phyloP scores from a whole-genome alignment of 2,329 filamentous ascomycete species.

The Colletotrichum neosansevieriae region DNA sequence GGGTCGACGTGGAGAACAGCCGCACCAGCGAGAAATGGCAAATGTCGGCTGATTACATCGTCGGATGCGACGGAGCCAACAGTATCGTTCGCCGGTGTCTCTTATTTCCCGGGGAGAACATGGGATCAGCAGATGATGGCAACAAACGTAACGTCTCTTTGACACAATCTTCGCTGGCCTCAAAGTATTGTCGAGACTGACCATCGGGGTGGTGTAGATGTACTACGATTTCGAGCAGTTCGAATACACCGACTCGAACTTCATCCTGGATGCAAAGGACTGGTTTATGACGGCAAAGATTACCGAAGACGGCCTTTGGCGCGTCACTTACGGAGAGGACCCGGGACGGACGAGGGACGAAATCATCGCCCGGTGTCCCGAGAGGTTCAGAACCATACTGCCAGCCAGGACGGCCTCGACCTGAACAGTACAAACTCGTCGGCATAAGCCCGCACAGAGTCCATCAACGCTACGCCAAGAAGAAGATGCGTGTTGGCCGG shows the following conservation, averaged over 20 bases:
- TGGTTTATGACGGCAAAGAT: slow-evolving; percentile 72
- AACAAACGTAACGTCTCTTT: slow-evolving; percentile 61
- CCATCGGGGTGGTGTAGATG: neutral
- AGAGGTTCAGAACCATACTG: slow-evolving; percentile 67
- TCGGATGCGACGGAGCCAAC: slow-evolving; percentile 70
- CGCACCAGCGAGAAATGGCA: slow-evolving; percentile 48
- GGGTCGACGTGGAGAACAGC: slow-evolving; percentile 55
- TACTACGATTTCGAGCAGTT: slow-evolving; percentile 69
- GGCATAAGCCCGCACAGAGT: slow-evolving; percentile 71
- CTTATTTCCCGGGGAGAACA: slow-evolving; percentile 70
- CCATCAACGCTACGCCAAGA: slow-evolving; percentile 69
- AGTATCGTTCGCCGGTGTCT: slow-evolving; percentile 60
- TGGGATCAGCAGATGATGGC: slow-evolving; percentile 71
- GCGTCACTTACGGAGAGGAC: slow-evolving; percentile 72
- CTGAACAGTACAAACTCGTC: slow-evolving; percentile 66
- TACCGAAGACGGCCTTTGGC: slow-evolving; percentile 68
- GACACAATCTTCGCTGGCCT: neutral
- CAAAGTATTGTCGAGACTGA: neutral
- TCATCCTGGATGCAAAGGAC: slow-evolving; percentile 70
- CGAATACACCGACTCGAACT: slow-evolving; percentile 67
- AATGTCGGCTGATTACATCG: slow-evolving; percentile 62
- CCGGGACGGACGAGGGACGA: slow-evolving; percentile 65
- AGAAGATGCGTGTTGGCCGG: slow-evolving; percentile 66
- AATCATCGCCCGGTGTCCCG: slow-evolving; percentile 63
- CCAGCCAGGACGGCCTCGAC: slow-evolving; percentile 69